Base-by-base conservation (phyloP, 768 basidiomycete genomes). In the Tricholoma sp. region DNA sequence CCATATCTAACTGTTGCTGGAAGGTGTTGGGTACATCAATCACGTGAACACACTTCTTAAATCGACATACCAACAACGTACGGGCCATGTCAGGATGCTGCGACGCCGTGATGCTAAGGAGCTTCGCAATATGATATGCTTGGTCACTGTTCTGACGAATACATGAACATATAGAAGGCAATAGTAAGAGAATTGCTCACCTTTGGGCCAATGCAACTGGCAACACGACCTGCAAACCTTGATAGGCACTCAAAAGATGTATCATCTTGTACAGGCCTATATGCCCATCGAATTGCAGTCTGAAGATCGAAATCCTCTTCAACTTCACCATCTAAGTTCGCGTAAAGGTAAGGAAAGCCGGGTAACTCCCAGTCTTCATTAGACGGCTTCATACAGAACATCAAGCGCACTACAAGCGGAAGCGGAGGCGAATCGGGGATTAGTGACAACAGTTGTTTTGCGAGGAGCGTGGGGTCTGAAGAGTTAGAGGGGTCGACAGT, bases 281-380 rank as follows among this genome's bases (percentile, higher is more conserved):
- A 78, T 18, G 83, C 74, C 31, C 78, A 70, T 41, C 79, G 73
- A 52, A 82, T 78, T 2, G 86, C 80, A 24, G 72, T 74, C 59
- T 86, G 82, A 3, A 91, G 67, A 64, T 85, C 82, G 54, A 83
- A 76, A 32, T 82, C 79, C 3, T 76, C 71, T 1, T 70, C 76
- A 6, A 70, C 64, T n/a, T 75, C 67, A n/a, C 72, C 74, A 22
- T 77, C 76, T 31, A 91, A 66, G 65, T 89, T 81, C 1, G 86
- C 78, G 61, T 85, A 83, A 21, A 90, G 66, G 65, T 85, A 81
- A 0, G 90, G 89, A 63, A 91, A 91, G 10, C 83, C 82, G 1
- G 82, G 83, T 24, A 82, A 71, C 57, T 89, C 88, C 88, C 88
- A 91, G 56, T 91, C 89, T n/a, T 90, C 85, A 59, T 83, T 81